Percentiles rank a stretch among this genome's conserved stretches.
Evolutionary conservation across 441 rosid genomes (phyloP).

Genomic region (Croton setiger): DNA sequence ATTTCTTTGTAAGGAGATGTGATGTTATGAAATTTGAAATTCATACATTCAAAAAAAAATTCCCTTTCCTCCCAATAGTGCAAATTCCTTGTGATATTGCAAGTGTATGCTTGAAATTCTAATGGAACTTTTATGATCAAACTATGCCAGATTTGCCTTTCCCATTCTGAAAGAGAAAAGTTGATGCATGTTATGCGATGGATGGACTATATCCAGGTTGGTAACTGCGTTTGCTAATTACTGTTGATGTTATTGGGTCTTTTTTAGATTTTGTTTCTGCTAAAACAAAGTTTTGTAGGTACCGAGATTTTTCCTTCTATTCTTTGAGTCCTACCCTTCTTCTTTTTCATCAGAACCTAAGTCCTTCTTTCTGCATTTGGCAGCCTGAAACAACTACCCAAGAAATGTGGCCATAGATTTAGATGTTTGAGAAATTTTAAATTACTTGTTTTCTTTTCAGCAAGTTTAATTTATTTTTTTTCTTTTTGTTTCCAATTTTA

Average conservation of each 20-base stretch:
- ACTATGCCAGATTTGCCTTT: constrained; percentile 49
- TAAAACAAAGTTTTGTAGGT: too few relatives aligned
- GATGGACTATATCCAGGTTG: constrained; percentile 87
- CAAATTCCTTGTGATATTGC: background rate
- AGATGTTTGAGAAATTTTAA: background rate
- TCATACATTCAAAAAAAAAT: background rate
- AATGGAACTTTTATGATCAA: constrained; percentile 18
- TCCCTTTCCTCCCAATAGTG: background rate
- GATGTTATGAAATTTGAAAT: background rate
- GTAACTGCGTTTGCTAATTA: background rate
- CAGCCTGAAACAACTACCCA: background rate
- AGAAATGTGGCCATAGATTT: background rate
- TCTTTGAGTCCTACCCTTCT: background rate
- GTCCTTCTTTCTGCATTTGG: background rate
- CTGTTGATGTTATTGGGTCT: background rate
- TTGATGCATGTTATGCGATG: constrained; percentile 74
- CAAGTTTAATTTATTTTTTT: background rate
- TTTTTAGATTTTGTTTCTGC: background rate
- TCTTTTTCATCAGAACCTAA: background rate
- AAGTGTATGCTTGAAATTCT: constrained; percentile 4
- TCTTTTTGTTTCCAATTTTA: constrained; percentile 11
- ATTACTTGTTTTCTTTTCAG: background rate
- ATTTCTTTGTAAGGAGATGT: background rate
- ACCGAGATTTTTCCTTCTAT: too few relatives aligned
- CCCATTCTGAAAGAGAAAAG: constrained; percentile 49